A percentile compares a stretch with the other conserved stretches of the same genome.
Conservation (phyloP, 805 yeast genomes). For the Pichia deserticola region DNA sequence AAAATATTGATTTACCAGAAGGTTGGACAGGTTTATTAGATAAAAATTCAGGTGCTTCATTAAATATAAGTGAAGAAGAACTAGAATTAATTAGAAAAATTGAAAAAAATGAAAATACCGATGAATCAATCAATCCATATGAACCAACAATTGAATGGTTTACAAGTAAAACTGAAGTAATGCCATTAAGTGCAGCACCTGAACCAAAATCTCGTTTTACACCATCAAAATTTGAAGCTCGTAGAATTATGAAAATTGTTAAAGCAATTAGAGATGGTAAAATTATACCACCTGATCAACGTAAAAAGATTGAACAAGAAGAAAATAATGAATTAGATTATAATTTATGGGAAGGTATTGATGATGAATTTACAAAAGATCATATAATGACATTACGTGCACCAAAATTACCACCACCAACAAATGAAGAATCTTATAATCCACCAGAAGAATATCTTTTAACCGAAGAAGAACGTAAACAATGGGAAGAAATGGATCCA, state of each 20-base stretch:
- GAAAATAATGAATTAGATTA: conserved; percentile 38
- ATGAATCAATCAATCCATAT: conserved; percentile 75
- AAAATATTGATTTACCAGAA: conserved; percentile 87
- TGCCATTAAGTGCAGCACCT: conserved; percentile 90
- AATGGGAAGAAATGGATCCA: conserved; percentile 66
- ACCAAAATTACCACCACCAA: conserved; percentile 93
- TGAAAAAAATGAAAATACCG: conserved; percentile 79
- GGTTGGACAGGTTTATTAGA: conserved; percentile 98
- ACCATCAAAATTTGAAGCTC: conserved; percentile 96
- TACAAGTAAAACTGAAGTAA: conserved; percentile 70
- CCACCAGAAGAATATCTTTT: conserved; percentile 94
- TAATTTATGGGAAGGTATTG: conserved; percentile 78
- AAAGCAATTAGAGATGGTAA: conserved; percentile 95
- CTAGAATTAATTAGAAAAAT: conserved; percentile 80
- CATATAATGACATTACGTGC: conserved; percentile 91
- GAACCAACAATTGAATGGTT: conserved; percentile 96
- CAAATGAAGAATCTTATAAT: conserved; percentile 92
- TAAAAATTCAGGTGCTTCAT: conserved; percentile 74
- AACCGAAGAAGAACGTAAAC: conserved; percentile 65
- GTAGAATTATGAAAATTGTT: conserved; percentile 92
- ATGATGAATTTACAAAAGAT: conserved; percentile 48
- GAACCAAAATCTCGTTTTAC: conserved; percentile 97
- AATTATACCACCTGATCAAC: conserved; percentile 67
- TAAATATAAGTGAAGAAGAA: conserved; percentile 82
- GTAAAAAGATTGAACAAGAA: conserved; percentile 43